Evolutionary conservation across 1,284 basidiomycete genomes (phyloP).

Genomic region (Naganishia liquefaciens): DNA sequence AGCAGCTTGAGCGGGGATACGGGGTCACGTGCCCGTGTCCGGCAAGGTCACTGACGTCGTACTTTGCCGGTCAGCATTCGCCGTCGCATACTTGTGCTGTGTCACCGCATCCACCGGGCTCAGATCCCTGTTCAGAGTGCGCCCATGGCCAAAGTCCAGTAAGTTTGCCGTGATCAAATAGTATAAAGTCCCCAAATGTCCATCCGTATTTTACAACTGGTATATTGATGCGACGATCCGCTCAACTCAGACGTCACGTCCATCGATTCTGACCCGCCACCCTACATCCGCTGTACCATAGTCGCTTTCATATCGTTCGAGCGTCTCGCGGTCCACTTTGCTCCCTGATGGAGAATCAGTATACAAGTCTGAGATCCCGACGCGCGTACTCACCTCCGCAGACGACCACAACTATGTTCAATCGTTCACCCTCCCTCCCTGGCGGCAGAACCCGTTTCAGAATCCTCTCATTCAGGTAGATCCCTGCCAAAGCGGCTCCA

Average conservation of each 20-base stretch:
- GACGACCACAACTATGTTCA: conserved; percentile 41
- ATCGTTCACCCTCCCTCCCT: not conserved
- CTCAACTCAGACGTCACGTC: not conserved
- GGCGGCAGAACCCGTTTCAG: conserved; percentile 21
- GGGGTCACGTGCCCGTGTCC: not conserved
- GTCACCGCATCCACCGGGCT: too few relatives aligned
- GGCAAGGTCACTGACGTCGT: too few relatives aligned
- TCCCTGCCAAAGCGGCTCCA: conserved; percentile 36
- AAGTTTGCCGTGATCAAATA: too few relatives aligned
- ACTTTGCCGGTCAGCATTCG: too few relatives aligned
- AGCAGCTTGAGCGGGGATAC: too few relatives aligned
- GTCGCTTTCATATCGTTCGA: conserved; percentile 16
- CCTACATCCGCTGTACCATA: conserved; percentile 25
- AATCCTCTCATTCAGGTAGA: conserved; percentile 36
- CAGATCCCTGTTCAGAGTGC: too few relatives aligned
- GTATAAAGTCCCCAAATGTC: too few relatives aligned
- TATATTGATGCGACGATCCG: not conserved
- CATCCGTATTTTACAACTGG: too few relatives aligned
- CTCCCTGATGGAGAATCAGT: conserved; percentile 29
- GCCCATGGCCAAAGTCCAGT: too few relatives aligned
- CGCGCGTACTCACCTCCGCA: conserved; percentile 35
- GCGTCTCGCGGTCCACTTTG: conserved; percentile 26
- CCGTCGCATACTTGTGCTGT: too few relatives aligned
- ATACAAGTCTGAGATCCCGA: too few relatives aligned
- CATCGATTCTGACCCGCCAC: conserved; percentile 17